Percentiles rank a stretch among this genome's conserved stretches.
phyloP scores from a whole-genome alignment of 352 stramenopile species.

The Globisporangium acanthophoron region DNA sequence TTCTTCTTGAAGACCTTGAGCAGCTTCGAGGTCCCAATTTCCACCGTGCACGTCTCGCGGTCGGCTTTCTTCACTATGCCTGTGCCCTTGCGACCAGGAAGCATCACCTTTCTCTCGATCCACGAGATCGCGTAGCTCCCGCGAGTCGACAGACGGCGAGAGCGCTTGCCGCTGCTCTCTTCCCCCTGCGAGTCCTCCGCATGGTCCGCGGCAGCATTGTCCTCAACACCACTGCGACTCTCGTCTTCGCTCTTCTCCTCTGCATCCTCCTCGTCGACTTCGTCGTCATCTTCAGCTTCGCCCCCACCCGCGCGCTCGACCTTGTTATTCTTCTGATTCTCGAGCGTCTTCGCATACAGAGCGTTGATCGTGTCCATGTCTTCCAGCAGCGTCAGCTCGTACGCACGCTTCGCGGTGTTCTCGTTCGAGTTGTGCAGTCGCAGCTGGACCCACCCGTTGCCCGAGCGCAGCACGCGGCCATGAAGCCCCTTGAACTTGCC shows the following conservation, averaged over 20 bases:
- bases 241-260: conserved; percentile 59
- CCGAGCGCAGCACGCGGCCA: conserved; percentile 72
- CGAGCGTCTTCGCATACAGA: conserved; percentile 61
- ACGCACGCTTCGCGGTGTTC: conserved; percentile 84
- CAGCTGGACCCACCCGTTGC: conserved; percentile 87
- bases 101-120: conserved; percentile 81
- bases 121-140: conserved; percentile 85
- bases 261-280: conserved; percentile 30
- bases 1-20: conserved; percentile 86
- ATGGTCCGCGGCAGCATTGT: conserved; percentile 41
- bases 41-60: conserved; percentile 81
- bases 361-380: conserved; percentile 77
- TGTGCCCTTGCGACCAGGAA: conserved; percentile 69
- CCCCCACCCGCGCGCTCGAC: conserved; percentile 24
- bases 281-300: conserved; percentile 17
- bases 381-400: conserved; percentile 82
- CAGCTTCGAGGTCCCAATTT: conserved; percentile 62
- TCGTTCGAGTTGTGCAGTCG: conserved; percentile 77
- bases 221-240: conserved; percentile 46
- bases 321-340: conserved; percentile 51
- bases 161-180: conserved; percentile 60
- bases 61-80: conserved; percentile 82
- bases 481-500: conserved; percentile 82
- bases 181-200: conserved; percentile 79
- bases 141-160: conserved; percentile 60